A percentile compares a stretch with the other conserved stretches of the same genome.
These are phyloP conservation scores for Oryza brachyantha DNA, from an alignment of 176 grass and related monocot genomes.

Conservation along the genomic window DNA sequence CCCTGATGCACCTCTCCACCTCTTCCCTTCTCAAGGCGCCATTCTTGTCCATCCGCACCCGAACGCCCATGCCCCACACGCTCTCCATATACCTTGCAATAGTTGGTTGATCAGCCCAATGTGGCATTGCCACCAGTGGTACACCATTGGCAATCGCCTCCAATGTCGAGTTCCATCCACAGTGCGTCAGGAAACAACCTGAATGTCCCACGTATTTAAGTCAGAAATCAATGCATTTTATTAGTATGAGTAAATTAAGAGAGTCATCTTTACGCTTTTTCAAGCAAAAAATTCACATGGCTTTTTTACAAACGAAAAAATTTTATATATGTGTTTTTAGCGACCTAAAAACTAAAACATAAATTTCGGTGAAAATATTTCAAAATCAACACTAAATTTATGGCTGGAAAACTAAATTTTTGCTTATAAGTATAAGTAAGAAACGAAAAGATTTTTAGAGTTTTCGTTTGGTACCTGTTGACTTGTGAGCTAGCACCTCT, in stretches of 20 bases:
- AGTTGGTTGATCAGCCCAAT: slow-evolving; percentile 46
- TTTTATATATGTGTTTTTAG: too few species aligned
- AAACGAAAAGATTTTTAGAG: too few species aligned
- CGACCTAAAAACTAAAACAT: too few species aligned
- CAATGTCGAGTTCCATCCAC: slow-evolving; percentile 44
- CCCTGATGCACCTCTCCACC: slow-evolving; percentile 26
- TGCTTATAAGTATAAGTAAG: too few species aligned
- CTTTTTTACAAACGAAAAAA: too few species aligned
- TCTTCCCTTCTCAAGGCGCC: neutral
- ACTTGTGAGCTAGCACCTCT: slow-evolving; percentile 32
- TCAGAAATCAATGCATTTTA: too few species aligned
- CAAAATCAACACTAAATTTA: too few species aligned
- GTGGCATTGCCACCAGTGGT: slow-evolving; percentile 32
- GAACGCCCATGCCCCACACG: slow-evolving; percentile 21
- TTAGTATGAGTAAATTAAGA: neutral
- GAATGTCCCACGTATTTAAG: neutral
- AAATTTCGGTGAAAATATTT: too few species aligned
- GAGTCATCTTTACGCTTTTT: too few species aligned
- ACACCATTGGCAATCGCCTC: slow-evolving; percentile 19
- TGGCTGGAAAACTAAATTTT: too few species aligned
- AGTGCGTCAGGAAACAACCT: slow-evolving; percentile 56
- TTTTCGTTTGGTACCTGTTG: neutral
- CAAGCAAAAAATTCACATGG: too few species aligned
- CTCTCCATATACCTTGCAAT: slow-evolving; percentile 39
- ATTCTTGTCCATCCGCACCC: neutral